Evolutionary conservation across 495 filamentous ascomycete genomes (phyloP), one percentile per base, ranked within the genome.

Genomic region (Penicillium taxi): DNA sequence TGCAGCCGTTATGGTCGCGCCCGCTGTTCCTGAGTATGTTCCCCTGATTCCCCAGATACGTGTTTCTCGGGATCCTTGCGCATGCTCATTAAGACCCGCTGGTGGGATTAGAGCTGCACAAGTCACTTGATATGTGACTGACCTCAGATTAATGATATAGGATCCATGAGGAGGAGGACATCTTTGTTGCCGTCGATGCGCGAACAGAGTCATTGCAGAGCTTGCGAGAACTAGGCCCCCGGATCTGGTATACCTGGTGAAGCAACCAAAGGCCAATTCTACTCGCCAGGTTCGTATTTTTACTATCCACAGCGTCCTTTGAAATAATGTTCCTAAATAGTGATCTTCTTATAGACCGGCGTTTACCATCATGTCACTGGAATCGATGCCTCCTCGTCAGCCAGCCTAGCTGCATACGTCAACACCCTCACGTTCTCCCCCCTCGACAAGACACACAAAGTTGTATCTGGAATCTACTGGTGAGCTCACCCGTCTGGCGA

Each of bases 331-430:
- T n/a, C n/a, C n/a, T n/a, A n/a, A n/a, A n/a, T n/a, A n/a, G n/a
- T n/a, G 9, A 6, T 26, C 18, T 36, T 6, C 27, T 16, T 33
- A 9, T 49, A 96, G 86, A 78, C 75, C 45, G 91, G 90, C 17
- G 80, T 94, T 33, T 98, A 98, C 59, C 91, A 98, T 62, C 90
- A 96, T 81, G 91, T 96, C 52, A 95, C 90, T 33, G 91, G 91
- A 35, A 81, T 95, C 42, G 91, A 98, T 59, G 91, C 93, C 23
- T 98, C 91, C 26, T 96, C 90, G 6, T 96, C 93, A 21, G 91
- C 91, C 14, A 95, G 88, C 58, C 67, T 98, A 36, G 91, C 91
- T 27, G 91, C 91, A 49, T 98, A 98, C 58, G 90, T 98, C 61
- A 98, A 96, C 63, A 96, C 91, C 21, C 73, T 98, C 16, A 94